Conservation (phyloP, 257 asterid species). For the Parsonsia alboflavescens region DNA sequence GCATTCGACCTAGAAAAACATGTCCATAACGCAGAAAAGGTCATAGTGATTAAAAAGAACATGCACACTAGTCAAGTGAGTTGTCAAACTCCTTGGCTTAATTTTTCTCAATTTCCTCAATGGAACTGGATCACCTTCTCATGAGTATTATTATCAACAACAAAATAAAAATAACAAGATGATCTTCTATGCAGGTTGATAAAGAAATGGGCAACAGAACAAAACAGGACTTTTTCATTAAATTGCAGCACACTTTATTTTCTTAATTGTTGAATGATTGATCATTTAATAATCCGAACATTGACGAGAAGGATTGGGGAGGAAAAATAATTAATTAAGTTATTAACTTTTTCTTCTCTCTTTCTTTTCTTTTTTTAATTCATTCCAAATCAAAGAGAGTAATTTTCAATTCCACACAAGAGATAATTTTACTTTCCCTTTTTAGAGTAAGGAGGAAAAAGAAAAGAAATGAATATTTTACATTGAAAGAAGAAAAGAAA, state of each 20-base stretch:
- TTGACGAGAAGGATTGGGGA: too few species aligned
- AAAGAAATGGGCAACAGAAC: background rate
- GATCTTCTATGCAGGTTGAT: background rate
- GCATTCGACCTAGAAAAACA: background rate
- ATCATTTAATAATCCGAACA: background rate
- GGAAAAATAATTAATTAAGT: too few species aligned
- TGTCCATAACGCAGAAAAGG: background rate
- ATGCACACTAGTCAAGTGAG: background rate
- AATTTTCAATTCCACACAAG: too few species aligned
- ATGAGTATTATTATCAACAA: background rate
- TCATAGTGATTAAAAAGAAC: too few species aligned
- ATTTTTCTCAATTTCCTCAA: background rate
- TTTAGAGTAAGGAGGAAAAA: too few species aligned
- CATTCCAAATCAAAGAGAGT: too few species aligned
- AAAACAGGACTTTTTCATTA: background rate
- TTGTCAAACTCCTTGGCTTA: background rate
- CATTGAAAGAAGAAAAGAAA: too few species aligned
- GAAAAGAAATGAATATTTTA: too few species aligned
- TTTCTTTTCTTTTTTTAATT: too few species aligned
- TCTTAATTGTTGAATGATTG: background rate
- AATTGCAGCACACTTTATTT: background rate
- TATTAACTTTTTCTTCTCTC: too few species aligned
- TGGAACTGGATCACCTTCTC: background rate
- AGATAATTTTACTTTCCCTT: too few species aligned
- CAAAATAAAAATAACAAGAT: background rate